phyloP scores from a whole-genome alignment of 1,284 basidiomycete species.

The Inonotus obliquus region DNA sequence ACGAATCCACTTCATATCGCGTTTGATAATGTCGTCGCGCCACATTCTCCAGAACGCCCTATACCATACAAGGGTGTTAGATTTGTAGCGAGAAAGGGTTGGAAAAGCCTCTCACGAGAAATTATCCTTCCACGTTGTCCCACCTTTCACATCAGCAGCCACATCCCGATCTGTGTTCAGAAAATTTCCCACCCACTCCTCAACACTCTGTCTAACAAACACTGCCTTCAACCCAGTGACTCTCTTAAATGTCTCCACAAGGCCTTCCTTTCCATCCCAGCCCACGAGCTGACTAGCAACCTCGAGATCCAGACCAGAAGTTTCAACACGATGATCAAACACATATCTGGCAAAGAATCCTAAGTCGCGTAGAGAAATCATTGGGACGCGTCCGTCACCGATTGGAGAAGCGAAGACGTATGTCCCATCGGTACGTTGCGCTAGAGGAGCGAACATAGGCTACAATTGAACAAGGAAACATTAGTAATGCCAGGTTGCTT shows the following conservation, averaged over 20 bases:
- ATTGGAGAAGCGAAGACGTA: slow-evolving; percentile 40
- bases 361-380: slow-evolving; percentile 42
- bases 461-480: no score
- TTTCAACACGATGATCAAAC: slow-evolving; percentile 38
- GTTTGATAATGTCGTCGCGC: slow-evolving; percentile 38
- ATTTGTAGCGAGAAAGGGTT: background rate
- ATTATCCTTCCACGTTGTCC: slow-evolving; percentile 31
- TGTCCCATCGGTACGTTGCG: slow-evolving; percentile 37
- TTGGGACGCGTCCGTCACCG: slow-evolving; percentile 36
- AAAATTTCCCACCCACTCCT: slow-evolving; percentile 38
- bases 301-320: slow-evolving; percentile 37
- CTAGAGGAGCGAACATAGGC: slow-evolving; percentile 30
- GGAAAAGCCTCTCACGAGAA: slow-evolving; percentile 26
- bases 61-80: background rate
- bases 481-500: no score
- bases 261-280: slow-evolving; percentile 32
- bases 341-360: slow-evolving; percentile 45
- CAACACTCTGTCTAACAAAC: slow-evolving; percentile 33
- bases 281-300: slow-evolving; percentile 40
- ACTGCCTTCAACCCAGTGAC: slow-evolving; percentile 41
- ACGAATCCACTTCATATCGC: slow-evolving; percentile 40
- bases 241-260: slow-evolving; percentile 38
- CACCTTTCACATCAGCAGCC: slow-evolving; percentile 21
- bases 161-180: slow-evolving; percentile 31
- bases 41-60: slow-evolving; percentile 36